Evolutionary conservation across 495 filamentous ascomycete genomes (phyloP), one percentile per base, ranked within the genome.

Genomic region (Annulohypoxylon nitens): DNA sequence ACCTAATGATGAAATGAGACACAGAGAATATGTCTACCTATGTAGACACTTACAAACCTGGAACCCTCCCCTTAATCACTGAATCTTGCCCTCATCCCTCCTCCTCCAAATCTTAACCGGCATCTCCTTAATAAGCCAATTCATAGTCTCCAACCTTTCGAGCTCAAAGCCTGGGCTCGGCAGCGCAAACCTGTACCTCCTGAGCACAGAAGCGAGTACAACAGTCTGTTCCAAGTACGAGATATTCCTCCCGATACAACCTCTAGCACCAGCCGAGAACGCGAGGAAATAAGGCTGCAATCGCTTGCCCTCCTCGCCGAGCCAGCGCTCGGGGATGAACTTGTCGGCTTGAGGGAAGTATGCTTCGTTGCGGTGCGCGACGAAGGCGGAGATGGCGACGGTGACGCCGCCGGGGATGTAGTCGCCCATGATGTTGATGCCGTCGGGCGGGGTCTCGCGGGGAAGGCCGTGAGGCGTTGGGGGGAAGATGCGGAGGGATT

Each of bases 291-390:
- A n/a, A 1, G 55, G 6, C 20, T 59, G 33, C 9, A 20, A 2
- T 7, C 33, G 0, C 12, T 20, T 25, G 16, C 16, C 16, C 4
- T 59, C 36, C 7, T 59, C 55, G 3, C 18, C 33, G 4, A 59
- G 37, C 55, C 55, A 59, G 7, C 55, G 55, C 36, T 59, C 55
- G 12, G 55, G 55, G 9, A 20, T 10, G 55, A 39, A 59, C 9
- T 23, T 36, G 16, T 59, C 7, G 4, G 36, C 14, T 2, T 23
- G 16, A 0, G 11, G 34, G 18, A 23, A 59, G 18, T 12, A 20
- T 16, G 8, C 5, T 10, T n/a, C 34, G 10, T 59, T 41, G 30
- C 55, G 34, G 12, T 14, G 39, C 10, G 11, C 14, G 7, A 23
- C 16, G 7, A 20, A 59, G 11, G 14, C 14, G 5, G 36, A 18